Conservation (phyloP, 2,329 filamentous ascomycete species). For the Pseudogymnoascus sp. region DNA sequence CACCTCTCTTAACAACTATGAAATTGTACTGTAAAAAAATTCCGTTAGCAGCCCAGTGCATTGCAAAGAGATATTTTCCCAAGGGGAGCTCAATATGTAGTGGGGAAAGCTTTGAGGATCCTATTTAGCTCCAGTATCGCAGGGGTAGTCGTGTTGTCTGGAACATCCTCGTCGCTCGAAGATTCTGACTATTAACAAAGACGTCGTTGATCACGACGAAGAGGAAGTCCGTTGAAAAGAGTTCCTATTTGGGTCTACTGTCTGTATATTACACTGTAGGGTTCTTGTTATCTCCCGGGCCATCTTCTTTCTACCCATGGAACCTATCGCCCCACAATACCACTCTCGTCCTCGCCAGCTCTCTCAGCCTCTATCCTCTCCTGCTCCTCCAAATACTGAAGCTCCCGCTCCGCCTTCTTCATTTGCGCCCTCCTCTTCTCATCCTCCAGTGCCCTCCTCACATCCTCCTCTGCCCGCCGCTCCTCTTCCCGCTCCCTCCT, state of each 20-base stretch:
- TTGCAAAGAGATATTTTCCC: neutral
- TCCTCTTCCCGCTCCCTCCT: constrained; percentile 11
- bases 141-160: neutral
- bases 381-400: neutral
- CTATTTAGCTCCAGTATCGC: neutral
- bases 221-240: neutral
- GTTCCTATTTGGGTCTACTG: neutral
- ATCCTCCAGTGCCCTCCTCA: neutral
- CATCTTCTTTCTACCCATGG: neutral
- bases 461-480: neutral
- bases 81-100: neutral
- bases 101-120: neutral
- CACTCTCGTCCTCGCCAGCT: too few relatives aligned
- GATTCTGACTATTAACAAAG: neutral
- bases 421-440: neutral
- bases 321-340: neutral
- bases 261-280: neutral
- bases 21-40: neutral
- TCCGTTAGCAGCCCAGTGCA: neutral
- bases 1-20: neutral
- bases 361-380: neutral
- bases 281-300: neutral
- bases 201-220: neutral
- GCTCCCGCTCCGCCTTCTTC: neutral
- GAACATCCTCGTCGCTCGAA: neutral